Conservation (phyloP, 2,329 filamentous ascomycete species). For the Tolypocladium guangdongense region DNA sequence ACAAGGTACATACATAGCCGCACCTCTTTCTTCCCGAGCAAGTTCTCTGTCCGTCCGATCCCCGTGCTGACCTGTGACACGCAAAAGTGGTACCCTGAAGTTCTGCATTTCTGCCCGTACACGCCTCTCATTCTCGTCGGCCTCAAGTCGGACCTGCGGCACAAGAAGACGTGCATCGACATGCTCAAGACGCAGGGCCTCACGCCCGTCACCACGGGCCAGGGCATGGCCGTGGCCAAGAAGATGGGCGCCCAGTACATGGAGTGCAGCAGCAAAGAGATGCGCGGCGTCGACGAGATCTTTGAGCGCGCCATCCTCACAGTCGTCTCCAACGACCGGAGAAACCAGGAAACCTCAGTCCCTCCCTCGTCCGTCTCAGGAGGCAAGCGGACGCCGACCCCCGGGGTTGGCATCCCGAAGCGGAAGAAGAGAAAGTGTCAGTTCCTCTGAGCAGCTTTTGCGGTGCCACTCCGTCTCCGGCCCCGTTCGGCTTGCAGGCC, state of each 20-base stretch:
- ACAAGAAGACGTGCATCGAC: slow-evolving; percentile 94
- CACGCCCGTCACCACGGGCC: slow-evolving; percentile 85
- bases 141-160: slow-evolving; percentile 90
- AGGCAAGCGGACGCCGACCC: slow-evolving; percentile 27
- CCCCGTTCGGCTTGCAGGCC: not conserved
- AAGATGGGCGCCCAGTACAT: slow-evolving; percentile 95
- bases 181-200: slow-evolving; percentile 96
- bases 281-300: slow-evolving; percentile 91
- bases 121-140: slow-evolving; percentile 92
- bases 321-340: slow-evolving; percentile 70
- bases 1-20: slow-evolving; percentile 58
- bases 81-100: slow-evolving; percentile 91
- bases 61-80: slow-evolving; percentile 3
- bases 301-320: slow-evolving; percentile 87
- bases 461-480: not conserved
- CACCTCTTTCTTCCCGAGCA: not conserved
- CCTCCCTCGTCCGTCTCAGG: slow-evolving; percentile 25
- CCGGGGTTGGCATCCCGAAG: slow-evolving; percentile 42
- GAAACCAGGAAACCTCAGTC: slow-evolving; percentile 44
- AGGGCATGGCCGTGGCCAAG: slow-evolving; percentile 76
- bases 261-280: slow-evolving; percentile 98
- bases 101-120: slow-evolving; percentile 96
- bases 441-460: slow-evolving; percentile 48
- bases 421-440: slow-evolving; percentile 79
- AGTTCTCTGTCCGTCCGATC: not conserved